phyloP scores from a whole-genome alignment of 352 stramenopile species.

The Globisporangium echinulatum region DNA sequence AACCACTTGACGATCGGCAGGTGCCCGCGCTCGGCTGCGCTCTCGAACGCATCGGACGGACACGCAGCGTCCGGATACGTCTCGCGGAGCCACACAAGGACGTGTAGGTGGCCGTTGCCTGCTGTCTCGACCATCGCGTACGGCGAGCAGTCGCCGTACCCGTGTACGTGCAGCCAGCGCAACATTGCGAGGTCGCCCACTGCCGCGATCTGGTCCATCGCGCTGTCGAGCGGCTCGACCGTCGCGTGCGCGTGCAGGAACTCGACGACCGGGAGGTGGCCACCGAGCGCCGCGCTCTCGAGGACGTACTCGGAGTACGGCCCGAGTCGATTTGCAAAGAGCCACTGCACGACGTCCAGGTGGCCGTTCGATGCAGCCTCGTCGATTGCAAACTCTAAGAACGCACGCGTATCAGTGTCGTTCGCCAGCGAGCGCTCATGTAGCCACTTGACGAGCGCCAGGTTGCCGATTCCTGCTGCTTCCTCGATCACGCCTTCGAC shows the following conservation, averaged over 20 bases:
- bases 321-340: constrained; percentile 4
- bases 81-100: constrained; percentile 13
- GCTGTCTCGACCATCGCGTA: constrained; percentile 19
- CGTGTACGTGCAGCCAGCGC: constrained; percentile 19
- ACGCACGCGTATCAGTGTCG: background rate
- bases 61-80: too few relatives aligned
- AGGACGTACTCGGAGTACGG: constrained; percentile 5
- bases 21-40: constrained; percentile 15
- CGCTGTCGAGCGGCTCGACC: background rate
- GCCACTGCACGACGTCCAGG: constrained; percentile 19
- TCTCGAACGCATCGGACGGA: constrained; percentile 11
- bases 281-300: constrained; percentile 8
- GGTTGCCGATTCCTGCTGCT: constrained; percentile 5
- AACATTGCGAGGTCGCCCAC: constrained; percentile 19
- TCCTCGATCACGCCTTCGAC: constrained; percentile 13
- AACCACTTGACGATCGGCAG: constrained; percentile 8
- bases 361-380: constrained; percentile 15
- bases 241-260: background rate
- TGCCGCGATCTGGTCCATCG: constrained; percentile 15
- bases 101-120: constrained; percentile 11
- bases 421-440: background rate
- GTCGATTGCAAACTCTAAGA: constrained; percentile 12
- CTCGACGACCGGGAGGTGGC: constrained; percentile 5
- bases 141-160: constrained; percentile 4
- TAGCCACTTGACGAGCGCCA: constrained; percentile 14